A percentile compares a stretch with the other conserved stretches of the same genome.
These are phyloP conservation scores for Metarhizium robertsii DNA, from an alignment of 2,329 filamentous ascomycete genomes.

Conservation along the genomic window DNA sequence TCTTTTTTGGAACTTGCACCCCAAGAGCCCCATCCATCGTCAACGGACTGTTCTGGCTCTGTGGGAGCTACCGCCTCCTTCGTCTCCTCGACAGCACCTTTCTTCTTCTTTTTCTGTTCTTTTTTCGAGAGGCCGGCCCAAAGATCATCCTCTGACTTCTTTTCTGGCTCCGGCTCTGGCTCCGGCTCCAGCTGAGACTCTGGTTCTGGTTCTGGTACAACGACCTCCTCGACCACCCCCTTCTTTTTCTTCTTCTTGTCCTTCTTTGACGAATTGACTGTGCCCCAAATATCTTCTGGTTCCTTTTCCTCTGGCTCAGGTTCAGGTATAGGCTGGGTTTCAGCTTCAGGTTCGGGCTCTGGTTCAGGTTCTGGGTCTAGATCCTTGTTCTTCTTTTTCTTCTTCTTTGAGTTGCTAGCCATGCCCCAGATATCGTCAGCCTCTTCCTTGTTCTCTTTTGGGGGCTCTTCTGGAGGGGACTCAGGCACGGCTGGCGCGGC, in stretches of 20 bases:
- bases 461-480: background rate
- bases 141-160: slow-evolving; percentile 9
- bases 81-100: slow-evolving; percentile 11
- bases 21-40: slow-evolving; percentile 16
- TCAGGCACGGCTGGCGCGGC: slow-evolving; percentile 8
- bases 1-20: slow-evolving; percentile 19
- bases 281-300: slow-evolving; percentile 19
- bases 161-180: slow-evolving; percentile 7
- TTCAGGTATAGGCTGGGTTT: slow-evolving; percentile 2
- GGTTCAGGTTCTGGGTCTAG: background rate
- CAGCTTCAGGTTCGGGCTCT: background rate
- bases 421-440: slow-evolving; percentile 18
- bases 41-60: background rate
- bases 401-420: slow-evolving; percentile 11
- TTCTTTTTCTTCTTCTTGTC: slow-evolving; percentile 20
- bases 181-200: slow-evolving; percentile 9
- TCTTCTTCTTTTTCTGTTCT: slow-evolving; percentile 14
- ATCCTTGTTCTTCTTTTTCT: slow-evolving; percentile 14
- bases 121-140: slow-evolving; percentile 6
- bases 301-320: slow-evolving; percentile 19
- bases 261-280: slow-evolving; percentile 15
- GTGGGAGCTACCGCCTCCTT: slow-evolving; percentile 7
- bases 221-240: slow-evolving; percentile 11
- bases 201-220: slow-evolving; percentile 12
- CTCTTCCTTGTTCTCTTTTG: slow-evolving; percentile 12